Conservation (phyloP, 164 flowering plant species). For the Aristolochia contorta region DNA sequence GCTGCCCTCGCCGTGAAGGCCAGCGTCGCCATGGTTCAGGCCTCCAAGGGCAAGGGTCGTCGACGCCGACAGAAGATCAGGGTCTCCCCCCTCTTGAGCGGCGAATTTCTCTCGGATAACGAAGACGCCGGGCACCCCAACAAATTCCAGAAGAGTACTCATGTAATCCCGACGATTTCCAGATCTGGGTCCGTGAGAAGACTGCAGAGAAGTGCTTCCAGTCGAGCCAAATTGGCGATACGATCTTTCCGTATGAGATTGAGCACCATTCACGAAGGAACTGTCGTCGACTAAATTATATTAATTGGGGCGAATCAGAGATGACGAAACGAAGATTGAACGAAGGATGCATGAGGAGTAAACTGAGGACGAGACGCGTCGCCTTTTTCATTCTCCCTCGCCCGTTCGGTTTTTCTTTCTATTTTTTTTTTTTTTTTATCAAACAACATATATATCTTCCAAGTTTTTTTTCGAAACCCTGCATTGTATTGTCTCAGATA, state of each 20-base stretch:
- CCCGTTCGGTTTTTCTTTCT: too few relatives aligned
- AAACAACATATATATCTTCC: too few relatives aligned
- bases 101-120: neutral
- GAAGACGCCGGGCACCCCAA: neutral
- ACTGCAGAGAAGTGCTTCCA: constrained; percentile 36
- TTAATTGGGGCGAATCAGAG: too few relatives aligned
- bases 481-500: too few relatives aligned
- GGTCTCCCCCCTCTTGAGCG: constrained; percentile 8
- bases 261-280: constrained; percentile 51
- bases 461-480: too few relatives aligned
- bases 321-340: too few relatives aligned
- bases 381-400: too few relatives aligned
- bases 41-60: neutral
- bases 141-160: neutral
- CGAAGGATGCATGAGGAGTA: too few relatives aligned
- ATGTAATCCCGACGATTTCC: neutral
- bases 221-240: constrained; percentile 32
- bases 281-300: constrained; percentile 2
- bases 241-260: constrained; percentile 39
- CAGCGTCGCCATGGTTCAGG: neutral
- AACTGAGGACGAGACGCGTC: too few relatives aligned
- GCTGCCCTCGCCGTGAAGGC: constrained; percentile 61
- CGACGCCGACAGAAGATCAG: constrained; percentile 3
- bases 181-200: constrained; percentile 31
- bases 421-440: too few relatives aligned